These are phyloP conservation scores for Asparagopsis taxiformis DNA, from an alignment of 31 red algal species.

Conservation along the genomic window DNA sequence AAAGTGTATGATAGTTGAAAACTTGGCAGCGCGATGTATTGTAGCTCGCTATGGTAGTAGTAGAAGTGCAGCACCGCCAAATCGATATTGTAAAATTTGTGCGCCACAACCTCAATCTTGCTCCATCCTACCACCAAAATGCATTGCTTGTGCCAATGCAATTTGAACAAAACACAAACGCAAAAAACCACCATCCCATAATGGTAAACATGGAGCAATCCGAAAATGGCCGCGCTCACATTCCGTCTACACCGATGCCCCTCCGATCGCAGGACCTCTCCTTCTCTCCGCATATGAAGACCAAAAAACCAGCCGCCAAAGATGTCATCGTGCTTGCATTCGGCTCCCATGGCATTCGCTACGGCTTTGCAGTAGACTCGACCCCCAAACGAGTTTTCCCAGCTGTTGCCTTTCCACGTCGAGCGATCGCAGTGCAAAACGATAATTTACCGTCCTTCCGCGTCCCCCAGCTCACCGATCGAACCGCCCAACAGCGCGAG, in stretches of 20 bases:
- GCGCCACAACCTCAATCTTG: no score
- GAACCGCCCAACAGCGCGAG: slow-evolving; percentile 20
- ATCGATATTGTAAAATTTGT: slow-evolving; percentile 2
- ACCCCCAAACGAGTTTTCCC: slow-evolving; percentile 52
- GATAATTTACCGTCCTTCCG: slow-evolving; percentile 11
- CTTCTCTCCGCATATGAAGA: slow-evolving; percentile 7
- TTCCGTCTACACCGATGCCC: no score
- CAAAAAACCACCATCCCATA: no score
- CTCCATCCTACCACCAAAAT: no score
- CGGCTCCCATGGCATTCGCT: slow-evolving; percentile 56
- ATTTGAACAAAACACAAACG: no score
- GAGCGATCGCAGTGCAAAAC: slow-evolving; percentile 15
- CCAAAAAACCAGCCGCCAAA: slow-evolving; percentile 39
- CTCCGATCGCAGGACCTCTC: slow-evolving; percentile 20
- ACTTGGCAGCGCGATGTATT: no score
- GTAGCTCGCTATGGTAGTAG: no score
- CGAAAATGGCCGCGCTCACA: no score
- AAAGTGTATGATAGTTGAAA: no score
- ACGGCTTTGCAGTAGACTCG: slow-evolving; percentile 53
- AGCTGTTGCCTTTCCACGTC: slow-evolving; percentile 44
- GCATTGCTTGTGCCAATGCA: no score
- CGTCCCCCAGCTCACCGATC: slow-evolving; percentile 13
- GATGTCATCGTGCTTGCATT: slow-evolving; percentile 62
- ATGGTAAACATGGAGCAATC: no score
- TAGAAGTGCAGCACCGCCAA: not conserved